Base-by-base conservation (phyloP, 2,329 filamentous ascomycete genomes). In the Aspergillus arachidicola region DNA sequence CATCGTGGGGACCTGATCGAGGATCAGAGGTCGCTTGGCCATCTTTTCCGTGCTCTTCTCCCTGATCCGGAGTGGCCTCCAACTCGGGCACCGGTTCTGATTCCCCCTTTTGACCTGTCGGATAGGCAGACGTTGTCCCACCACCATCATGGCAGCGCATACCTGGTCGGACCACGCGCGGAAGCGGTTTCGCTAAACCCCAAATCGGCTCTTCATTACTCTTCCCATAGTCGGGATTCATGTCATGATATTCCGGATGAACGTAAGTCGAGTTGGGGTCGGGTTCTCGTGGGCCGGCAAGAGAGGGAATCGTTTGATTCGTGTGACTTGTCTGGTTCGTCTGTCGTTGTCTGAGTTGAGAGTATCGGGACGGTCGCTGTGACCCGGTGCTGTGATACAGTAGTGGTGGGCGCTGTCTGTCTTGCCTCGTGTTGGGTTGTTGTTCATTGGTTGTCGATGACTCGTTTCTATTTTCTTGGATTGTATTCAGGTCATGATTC, bases 171-270 rank as follows among this genome's bases (percentile, higher is more conserved):
- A 85, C 75, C 0, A 85, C 82, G 60, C 81, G 81, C 14, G 83
- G 83, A 6, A 85, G 72, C 1, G 84, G 83, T 64, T 83, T 80
- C 1, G 82, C 82, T 41, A 85, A 69, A 64, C 82, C 80, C 79
- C 83, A 86, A 46, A 85, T 77, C 3, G 83, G 83, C 6, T 68
- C 66, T 6, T 82, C 79, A 1, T 77, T 72, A n/a, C 80, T 75
- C 60, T 82, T 78, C 28, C 82, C 83, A 60, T 85, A 85, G 46
- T 80, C 79, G 2, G 84, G 83, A 59, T 85, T 85, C 9, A 83
- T 71, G 10, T 79, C 16, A 19, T 57, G 41, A 45, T 71, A 71
- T 11, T 70, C 64, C 0, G 67, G 64, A 4, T 61, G 43, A 11
- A 69, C 23, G 10, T 69, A 69, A 16, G 46, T 21, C 9, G n/a